Evolutionary conservation across 352 stramenopile genomes (phyloP), one percentile per base, ranked within the genome.

Genomic region (Pythium rishiriense): DNA sequence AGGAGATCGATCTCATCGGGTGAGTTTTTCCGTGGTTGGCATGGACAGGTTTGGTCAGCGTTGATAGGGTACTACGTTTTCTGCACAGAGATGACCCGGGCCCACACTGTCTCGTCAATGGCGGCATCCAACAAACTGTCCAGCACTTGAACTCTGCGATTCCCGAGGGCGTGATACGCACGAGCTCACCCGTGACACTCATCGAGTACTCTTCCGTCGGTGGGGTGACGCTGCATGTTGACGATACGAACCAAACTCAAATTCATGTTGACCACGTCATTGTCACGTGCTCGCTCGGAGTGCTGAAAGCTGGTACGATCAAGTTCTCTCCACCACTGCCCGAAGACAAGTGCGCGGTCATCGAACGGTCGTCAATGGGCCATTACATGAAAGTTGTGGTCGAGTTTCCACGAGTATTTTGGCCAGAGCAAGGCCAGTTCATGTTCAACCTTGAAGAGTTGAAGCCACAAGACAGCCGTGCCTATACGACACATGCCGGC

Each of bases 321-420:
- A 29, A 56, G 25, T 93, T 93, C 48, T 57, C 72, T n/a, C 83
- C 80, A 3, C 51, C 62, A 17, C 64, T 93, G 0, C 80, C 79
- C 5, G 47, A 24, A 0, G 49, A 54, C 5, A 93, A 93, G 61
- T 43, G 64, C 19, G 52, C 42, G 1, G 76, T 83, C 19, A 79
- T 91, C 47, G 19, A 78, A 5, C 64, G 74, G 14, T 86, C 83
- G 9, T 71, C 71, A 15, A 88, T 89, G 72, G 82, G 81, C 10
- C 76, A 88, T 39, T 90, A 90, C 59, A 90, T 91, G 77, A 91
- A 90, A 64, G 70, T 93, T n/a, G 57, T 89, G 4, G 64, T 93
- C 35, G 70, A 87, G 46, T 93, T 91, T 57, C 78, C 76, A 0
- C 47, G 69, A 17, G 70, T 83, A 0, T 93, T 93, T 48, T 93